Evolutionary conservation across 73 alveolate genomes (phyloP), one percentile per base, ranked within the genome.

Genomic region (Paramecium primaurelia): DNA sequence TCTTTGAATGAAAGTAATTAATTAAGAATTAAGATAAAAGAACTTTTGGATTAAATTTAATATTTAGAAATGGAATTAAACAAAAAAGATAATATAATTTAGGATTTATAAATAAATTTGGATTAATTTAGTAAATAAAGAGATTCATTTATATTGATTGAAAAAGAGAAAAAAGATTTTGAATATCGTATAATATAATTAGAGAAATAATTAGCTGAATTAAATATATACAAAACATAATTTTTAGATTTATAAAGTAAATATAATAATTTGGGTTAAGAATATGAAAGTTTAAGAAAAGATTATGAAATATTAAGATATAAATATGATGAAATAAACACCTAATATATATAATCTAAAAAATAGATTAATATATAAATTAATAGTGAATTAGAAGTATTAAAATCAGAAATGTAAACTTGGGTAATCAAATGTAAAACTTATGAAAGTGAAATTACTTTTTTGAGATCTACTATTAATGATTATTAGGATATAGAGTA

Each of bases 231-330:
- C 7, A 64, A 64, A 34, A 28, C 84, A 64, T 28, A 64, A 34
- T 64, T 64, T 64, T 28, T 64, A 4, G 84, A 64, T 32, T n/a
- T 64, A 64, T 64, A 64, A 64, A 64, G 32, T 8, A 64, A 64
- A 64, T 73, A 37, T 37, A 73, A 40, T 8, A 40, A 18, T 73
- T 73, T 37, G 4, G 87, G 25, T 10, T 32, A 11, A 36, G 87
- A 73, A 16, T 73, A 73, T 73, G 59, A 73, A 44, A 40, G 47
- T 37, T 25, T 37, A 36, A 40, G 87, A 37, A 73, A 73, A 4
- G 59, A 73, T 36, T 73, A 73, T 73, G 87, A 37, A 16, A 12
- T 73, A n/a, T 37, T 73, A 37, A 73, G 87, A 36, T 73, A 73
- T 14, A 40, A 73, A 37, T 73, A 12, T 73, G 87, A 73, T 37